Conservation (phyloP, 768 basidiomycete species). For the Amanita polypyramis region DNA sequence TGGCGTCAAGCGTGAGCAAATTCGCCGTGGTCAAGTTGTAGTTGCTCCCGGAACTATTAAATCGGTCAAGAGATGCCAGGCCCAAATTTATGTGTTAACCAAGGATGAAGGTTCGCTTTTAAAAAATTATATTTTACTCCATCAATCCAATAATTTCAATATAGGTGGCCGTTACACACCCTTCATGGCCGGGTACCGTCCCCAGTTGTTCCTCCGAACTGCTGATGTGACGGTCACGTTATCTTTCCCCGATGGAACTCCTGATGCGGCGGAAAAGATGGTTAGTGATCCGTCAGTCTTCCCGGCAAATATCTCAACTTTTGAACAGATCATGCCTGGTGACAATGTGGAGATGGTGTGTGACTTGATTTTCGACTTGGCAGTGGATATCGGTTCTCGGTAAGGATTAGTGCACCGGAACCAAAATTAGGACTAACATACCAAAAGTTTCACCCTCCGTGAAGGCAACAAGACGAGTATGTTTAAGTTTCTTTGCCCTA, state of each 20-base stretch:
- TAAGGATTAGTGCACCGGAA: conserved; percentile 15
- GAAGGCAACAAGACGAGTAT: conserved; percentile 90
- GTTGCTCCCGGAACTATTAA: conserved; percentile 85
- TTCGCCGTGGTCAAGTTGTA: conserved; percentile 89
- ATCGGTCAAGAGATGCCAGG: conserved; percentile 89
- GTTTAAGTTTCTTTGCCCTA: conserved; percentile 15
- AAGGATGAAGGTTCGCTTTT: conserved; percentile 2
- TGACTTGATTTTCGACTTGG: conserved; percentile 74
- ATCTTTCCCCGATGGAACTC: conserved; percentile 78
- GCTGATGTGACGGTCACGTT: conserved; percentile 84
- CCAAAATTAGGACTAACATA: conserved; percentile 7
- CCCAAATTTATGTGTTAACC: conserved; percentile 67
- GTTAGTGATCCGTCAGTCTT: conserved; percentile 24
- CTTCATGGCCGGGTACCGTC: conserved; percentile 90
- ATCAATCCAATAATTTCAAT: conserved; percentile 75
- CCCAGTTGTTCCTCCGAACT: conserved; percentile 93
- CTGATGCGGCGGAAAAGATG: conserved; percentile 81
- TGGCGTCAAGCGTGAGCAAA: conserved; percentile 94
- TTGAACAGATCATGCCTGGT: conserved; percentile 80
- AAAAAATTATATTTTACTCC: neutral
- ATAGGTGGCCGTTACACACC: conserved; percentile 86
- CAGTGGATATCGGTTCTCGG: conserved; percentile 82
- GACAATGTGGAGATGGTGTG: conserved; percentile 95
- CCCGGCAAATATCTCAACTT: neutral
- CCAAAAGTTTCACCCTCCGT: conserved; percentile 70